Evolutionary conservation across 306 rosid species (phyloP), one percentile per base, ranked within the genome.

Genomic region (Glycyrrhiza uralensis): DNA sequence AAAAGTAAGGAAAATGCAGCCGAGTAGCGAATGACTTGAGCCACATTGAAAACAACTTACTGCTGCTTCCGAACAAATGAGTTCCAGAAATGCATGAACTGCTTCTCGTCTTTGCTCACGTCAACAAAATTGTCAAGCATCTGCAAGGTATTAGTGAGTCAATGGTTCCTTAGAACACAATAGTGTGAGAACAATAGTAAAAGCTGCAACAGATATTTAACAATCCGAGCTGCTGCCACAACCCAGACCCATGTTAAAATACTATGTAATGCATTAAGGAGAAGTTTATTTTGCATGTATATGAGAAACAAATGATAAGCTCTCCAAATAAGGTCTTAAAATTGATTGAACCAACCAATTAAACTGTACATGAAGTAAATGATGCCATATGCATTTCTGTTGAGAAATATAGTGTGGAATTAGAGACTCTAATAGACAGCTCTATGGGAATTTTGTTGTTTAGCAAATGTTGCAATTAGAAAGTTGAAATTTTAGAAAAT

Each of bases 111-210:
- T 69, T 84, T 84, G 26, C 96, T 91, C 52, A 91, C 97, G 28
- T 89, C 96, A 73, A 87, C 96, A 69, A 89, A 89, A 77, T 91
- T 87, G 81, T 91, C 97, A 66, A 89, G 97, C 97, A 91, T 91
- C 97, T 91, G 85, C 81, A 78, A 45, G 26, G 70, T 41, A 26
- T n/a, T 11, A 57, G 22, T 41, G 20, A 32, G 56, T 22, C 60
- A 69, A 72, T 52, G 62, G 32, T 19, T 71, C 46, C 24, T 59
- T 47, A 58, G 32, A 74, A 61, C 45, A 33, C 61, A 63, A 62
- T 2, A 66, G 18, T 1, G 15, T 6, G 33, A 18, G 32, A 23
- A 24, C 0, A 35, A 5, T 42, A 61, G 52, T 49, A 35, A 33
- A 24, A 61, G 52, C 22, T 17, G 63, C 24, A n/a, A 32, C 28